Evolutionary conservation across 192 early-diverging fungal genomes (phyloP).

Genomic region (Coemansia sp.): DNA sequence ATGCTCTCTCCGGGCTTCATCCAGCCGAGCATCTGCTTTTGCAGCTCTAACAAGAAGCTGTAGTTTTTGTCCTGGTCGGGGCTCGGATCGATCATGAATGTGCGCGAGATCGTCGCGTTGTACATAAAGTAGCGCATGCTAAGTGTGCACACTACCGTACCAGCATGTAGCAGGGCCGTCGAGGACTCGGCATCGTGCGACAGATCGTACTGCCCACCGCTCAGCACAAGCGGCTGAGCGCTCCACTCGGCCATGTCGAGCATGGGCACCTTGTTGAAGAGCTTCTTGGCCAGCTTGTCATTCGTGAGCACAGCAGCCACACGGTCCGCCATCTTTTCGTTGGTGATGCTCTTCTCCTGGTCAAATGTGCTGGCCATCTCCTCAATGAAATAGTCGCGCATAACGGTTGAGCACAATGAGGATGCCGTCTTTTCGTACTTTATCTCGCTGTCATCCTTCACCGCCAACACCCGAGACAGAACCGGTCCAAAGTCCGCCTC

Average conservation of each 20-base stretch:
- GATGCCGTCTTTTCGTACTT: conserved; percentile 73
- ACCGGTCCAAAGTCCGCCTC: conserved; percentile 73
- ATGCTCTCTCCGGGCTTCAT: conserved; percentile 78
- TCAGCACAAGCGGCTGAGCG: conserved; percentile 93
- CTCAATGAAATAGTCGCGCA: conserved; percentile 87
- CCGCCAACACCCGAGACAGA: conserved; percentile 71
- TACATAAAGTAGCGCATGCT: conserved; percentile 95
- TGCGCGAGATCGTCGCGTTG: conserved; percentile 92
- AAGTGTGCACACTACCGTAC: conserved; percentile 90
- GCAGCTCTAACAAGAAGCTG: conserved; percentile 84
- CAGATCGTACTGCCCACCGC: conserved; percentile 92
- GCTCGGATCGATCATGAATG: conserved; percentile 90
- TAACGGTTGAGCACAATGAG: conserved; percentile 69
- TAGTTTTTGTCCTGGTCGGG: conserved; percentile 92
- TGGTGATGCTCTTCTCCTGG: conserved; percentile 82
- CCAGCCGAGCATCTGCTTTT: conserved; percentile 69
- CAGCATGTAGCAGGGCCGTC: conserved; percentile 76
- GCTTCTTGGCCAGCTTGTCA: conserved; percentile 66
- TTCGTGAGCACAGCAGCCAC: conserved; percentile 73
- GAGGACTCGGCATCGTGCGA: conserved; percentile 78
- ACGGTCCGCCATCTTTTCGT: conserved; percentile 76
- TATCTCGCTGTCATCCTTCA: conserved; percentile 92
- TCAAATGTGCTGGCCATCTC: conserved; percentile 89
- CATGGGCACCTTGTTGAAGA: conserved; percentile 72
- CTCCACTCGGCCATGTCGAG: conserved; percentile 84